Conservation (phyloP, 2,329 filamentous ascomycete species). For the Fulvia fulva region DNA sequence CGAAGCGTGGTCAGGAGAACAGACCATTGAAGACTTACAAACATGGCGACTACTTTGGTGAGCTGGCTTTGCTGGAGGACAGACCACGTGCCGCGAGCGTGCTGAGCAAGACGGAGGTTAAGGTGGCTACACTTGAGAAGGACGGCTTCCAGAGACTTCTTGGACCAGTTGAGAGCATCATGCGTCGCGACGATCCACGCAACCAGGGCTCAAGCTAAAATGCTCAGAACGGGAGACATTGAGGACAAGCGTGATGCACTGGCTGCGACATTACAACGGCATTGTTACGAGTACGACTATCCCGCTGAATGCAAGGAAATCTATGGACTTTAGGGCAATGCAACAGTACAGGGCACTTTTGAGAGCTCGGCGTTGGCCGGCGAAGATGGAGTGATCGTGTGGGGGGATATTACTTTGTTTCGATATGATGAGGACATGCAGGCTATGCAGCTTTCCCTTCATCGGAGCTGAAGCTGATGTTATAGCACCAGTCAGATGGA, state of each 20-base stretch:
- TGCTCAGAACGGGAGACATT: conserved; percentile 17
- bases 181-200: conserved; percentile 69
- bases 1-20: conserved; percentile 67
- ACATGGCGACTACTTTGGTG: conserved; percentile 96
- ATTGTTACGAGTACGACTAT: not conserved
- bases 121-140: conserved; percentile 88
- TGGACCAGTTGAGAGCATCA: conserved; percentile 88
- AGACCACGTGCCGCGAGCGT: conserved; percentile 88
- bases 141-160: conserved; percentile 91
- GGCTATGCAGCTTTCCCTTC: not conserved
- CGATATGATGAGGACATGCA: not conserved
- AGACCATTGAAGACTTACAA: conserved; percentile 73
- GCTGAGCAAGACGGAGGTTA: conserved; percentile 77
- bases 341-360: not conserved
- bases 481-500: not conserved
- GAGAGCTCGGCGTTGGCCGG: not conserved
- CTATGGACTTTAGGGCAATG: not conserved
- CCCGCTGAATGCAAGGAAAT: not conserved
- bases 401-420: not conserved
- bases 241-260: conserved; percentile 8
- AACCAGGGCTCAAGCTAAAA: conserved; percentile 31
- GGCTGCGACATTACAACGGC: not conserved
- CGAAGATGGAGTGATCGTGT: not conserved
- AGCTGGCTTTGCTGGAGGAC: conserved; percentile 89
- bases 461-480: not conserved